Base-by-base conservation (phyloP, 2,329 filamentous ascomycete species). In the Fusarium musae region DNA sequence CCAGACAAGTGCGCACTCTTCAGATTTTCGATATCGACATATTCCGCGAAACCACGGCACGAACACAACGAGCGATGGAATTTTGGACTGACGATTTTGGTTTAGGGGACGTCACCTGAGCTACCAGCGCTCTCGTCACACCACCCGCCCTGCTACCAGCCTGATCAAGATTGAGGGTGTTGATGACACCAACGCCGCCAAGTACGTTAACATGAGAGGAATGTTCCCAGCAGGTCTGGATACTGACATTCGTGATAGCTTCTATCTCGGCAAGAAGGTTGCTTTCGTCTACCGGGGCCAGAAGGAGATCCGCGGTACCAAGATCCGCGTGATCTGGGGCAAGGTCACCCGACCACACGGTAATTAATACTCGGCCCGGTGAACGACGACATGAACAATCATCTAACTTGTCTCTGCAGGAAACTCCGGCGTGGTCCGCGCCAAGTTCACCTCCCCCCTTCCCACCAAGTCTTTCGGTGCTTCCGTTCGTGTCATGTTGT, bases 161-260 rank as follows among this genome's bases (percentile, higher is more conserved):
- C 90, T 98, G 87, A 93, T 99, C 88, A 96, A 98, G 92, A 97
- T 99, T 83, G 96, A 99, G 91, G 96, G 96, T 86, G 96, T 98
- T 82, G 95, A 97, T 82, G 91, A 93, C 89, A 91, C 93, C 82
- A 89, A 93, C 82, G 94, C 92, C 84, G 96, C 96, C 86, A 93
- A 92, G 91, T 95, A 92, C 78, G 90, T 88, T 73, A 37, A 59
- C 37, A 32, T 26, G 17, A 50, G 59, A 17, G 46, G n/a, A 57
- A 32, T 28, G 16, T 52, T 47, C n/a, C 37, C 10, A 64, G 56
- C 59, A 52, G 21, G 63, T 52, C 56, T 59, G 43, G 40, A 62
- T 74, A 73, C 79, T 82, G 78, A 82, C 53, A 59, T 47, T 19
- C 43, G 42, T 62, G 70, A 67, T 79, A 90, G 88, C 88, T 98